These are phyloP conservation scores for Penicillium antarcticum DNA, from an alignment of 495 filamentous ascomycete species.

Conservation along the genomic window DNA sequence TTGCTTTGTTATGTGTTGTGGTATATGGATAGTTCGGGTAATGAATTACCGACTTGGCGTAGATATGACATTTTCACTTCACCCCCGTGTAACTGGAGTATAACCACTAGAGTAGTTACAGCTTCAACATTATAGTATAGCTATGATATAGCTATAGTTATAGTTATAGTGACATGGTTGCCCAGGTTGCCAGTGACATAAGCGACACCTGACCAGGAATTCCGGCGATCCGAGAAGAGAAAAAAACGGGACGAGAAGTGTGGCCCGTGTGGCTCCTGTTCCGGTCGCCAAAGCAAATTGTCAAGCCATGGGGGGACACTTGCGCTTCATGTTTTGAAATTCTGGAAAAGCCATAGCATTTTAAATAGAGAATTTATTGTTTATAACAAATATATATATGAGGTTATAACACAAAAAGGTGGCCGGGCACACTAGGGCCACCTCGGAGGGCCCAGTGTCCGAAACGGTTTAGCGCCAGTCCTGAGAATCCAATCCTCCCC, in stretches of 20 bases:
- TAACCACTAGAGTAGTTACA: too few species aligned
- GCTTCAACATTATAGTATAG: too few species aligned
- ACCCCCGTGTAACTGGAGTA: too few species aligned
- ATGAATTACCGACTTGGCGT: too few species aligned
- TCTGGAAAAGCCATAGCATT: neutral
- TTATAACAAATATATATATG: neutral
- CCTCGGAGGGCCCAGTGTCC: slow-evolving; percentile 44
- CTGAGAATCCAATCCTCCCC: slow-evolving; percentile 46
- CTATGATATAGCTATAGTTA: neutral
- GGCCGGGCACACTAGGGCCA: slow-evolving; percentile 39
- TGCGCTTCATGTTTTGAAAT: neutral
- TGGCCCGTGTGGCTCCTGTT: slow-evolving; percentile 23
- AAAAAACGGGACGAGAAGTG: slow-evolving; percentile 38
- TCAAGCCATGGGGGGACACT: neutral
- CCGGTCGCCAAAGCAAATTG: neutral
- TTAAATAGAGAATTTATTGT: neutral
- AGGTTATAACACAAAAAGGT: slow-evolving; percentile 10
- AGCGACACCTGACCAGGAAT: slow-evolving; percentile 31
- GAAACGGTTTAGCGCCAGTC: slow-evolving; percentile 45
- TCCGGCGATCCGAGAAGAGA: slow-evolving; percentile 43
- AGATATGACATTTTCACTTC: too few species aligned
- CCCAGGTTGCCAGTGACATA: slow-evolving; percentile 36
- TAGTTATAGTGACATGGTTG: slow-evolving; percentile 18
- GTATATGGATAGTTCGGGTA: too few species aligned
- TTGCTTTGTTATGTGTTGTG: neutral